phyloP scores from a whole-genome alignment of 2,329 filamentous ascomycete species.

The Aspergillus neotritici region DNA sequence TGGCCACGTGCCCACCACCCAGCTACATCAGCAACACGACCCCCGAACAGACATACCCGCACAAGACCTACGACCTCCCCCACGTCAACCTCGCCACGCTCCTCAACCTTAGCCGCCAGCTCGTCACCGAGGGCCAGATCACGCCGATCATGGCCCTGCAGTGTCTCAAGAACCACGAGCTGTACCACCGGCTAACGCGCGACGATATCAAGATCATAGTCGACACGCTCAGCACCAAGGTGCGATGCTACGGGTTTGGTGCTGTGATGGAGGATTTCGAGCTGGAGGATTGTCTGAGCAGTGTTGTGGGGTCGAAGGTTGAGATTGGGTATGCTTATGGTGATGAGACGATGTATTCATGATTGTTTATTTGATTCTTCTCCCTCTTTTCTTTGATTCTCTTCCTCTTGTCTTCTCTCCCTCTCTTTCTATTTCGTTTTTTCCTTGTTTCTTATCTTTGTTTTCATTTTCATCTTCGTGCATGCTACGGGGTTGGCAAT shows the following conservation, averaged over 20 bases:
- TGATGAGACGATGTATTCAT: constrained; percentile 33
- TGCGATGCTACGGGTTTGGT: constrained; percentile 83
- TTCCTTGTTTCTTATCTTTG: too few relatives aligned
- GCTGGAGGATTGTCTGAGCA: constrained; percentile 66
- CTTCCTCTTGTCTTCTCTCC: background rate
- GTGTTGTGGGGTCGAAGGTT: constrained; percentile 50
- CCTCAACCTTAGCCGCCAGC: constrained; percentile 73
- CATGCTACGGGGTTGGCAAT: background rate
- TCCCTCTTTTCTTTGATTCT: background rate
- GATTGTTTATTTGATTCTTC: constrained; percentile 2
- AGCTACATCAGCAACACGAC: constrained; percentile 53
- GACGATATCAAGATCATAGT: constrained; percentile 68
- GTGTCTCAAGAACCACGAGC: constrained; percentile 66
- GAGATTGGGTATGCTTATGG: constrained; percentile 22
- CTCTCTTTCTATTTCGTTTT: background rate
- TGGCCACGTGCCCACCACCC: constrained; percentile 82
- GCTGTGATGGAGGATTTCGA: constrained; percentile 65
- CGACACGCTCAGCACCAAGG: constrained; percentile 69
- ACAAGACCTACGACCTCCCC: constrained; percentile 73
- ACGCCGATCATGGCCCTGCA: constrained; percentile 96
- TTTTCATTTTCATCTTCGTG: background rate
- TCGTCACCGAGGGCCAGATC: constrained; percentile 75
- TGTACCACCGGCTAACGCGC: constrained; percentile 59
- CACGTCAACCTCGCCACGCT: constrained; percentile 73
- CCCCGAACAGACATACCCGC: constrained; percentile 50